A percentile compares a stretch with the other conserved stretches of the same genome.
Conservation (phyloP, 805 yeast species). For the Lipomyces japonicus region DNA sequence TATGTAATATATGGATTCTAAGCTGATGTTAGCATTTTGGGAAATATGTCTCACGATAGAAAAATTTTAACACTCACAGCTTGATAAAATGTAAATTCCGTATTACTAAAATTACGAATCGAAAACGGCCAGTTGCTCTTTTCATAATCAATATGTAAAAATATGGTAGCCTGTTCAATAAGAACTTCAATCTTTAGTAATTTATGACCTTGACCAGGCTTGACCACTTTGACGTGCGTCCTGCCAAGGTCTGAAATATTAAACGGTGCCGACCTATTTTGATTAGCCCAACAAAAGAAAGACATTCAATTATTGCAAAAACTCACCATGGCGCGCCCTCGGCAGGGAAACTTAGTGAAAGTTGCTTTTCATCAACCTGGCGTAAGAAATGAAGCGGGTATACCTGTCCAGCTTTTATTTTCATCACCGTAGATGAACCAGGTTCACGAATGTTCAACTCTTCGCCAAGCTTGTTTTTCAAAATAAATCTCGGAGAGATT, state of each 20-base stretch:
- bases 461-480: constrained; percentile 58
- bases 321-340: constrained; percentile 17
- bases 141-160: constrained; percentile 69
- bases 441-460: constrained; percentile 61
- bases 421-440: constrained; percentile 51
- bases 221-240: constrained; percentile 64
- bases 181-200: constrained; percentile 68
- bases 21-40: not conserved
- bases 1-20: constrained; percentile 30
- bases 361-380: constrained; percentile 52
- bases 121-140: constrained; percentile 87
- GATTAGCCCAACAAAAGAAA: constrained; percentile 39
- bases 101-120: constrained; percentile 80
- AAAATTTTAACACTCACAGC: constrained; percentile 39
- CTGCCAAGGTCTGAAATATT: constrained; percentile 80
- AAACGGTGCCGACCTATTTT: constrained; percentile 86
- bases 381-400: constrained; percentile 52
- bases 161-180: constrained; percentile 78
- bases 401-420: constrained; percentile 30
- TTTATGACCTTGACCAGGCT: constrained; percentile 55
- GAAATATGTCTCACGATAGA: not conserved
- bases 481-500: constrained; percentile 75
- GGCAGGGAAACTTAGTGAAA: constrained; percentile 54
- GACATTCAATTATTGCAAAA: not conserved
- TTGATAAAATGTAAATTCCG: constrained; percentile 84